Evolutionary conservation across 768 basidiomycete genomes (phyloP).

Genomic region (Agrocybe praecox): DNA sequence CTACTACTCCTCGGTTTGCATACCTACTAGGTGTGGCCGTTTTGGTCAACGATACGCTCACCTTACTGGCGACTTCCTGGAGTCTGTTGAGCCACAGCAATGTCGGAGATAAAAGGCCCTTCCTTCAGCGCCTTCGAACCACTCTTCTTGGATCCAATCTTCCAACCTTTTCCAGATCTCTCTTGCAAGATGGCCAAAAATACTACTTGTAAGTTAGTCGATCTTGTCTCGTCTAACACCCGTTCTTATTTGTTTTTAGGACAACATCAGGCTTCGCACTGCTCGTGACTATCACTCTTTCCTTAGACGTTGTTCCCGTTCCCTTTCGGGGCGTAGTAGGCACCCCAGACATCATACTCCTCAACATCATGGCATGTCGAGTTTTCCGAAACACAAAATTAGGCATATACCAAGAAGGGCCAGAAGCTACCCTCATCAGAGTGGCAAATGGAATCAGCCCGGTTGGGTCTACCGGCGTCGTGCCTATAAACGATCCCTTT

Average conservation of each 20-base stretch:
- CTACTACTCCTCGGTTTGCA: neutral
- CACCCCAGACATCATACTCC: neutral
- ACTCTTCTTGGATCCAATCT: constrained; percentile 20
- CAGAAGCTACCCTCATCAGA: neutral
- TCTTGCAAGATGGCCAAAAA: constrained; percentile 31
- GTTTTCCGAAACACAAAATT: neutral
- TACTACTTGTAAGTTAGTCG: constrained; percentile 31
- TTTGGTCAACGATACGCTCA: constrained; percentile 26
- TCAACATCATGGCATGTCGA: constrained; percentile 1
- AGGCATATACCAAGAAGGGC: neutral
- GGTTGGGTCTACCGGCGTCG: neutral
- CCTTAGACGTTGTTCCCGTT: neutral
- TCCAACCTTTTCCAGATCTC: constrained; percentile 21
- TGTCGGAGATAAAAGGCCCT: neutral
- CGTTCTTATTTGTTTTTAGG: neutral
- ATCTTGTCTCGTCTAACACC: too few species aligned
- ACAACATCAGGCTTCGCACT: constrained; percentile 5
- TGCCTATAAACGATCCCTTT: neutral
- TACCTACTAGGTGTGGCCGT: constrained; percentile 14
- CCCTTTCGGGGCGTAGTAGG: neutral
- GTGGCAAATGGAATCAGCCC: neutral
- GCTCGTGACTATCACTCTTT: neutral
- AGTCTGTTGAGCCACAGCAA: constrained; percentile 13
- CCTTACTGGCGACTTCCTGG: constrained; percentile 31
- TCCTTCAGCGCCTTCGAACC: constrained; percentile 5